Conservation (phyloP, 257 asterid species). For the Forsythia suspensa region DNA sequence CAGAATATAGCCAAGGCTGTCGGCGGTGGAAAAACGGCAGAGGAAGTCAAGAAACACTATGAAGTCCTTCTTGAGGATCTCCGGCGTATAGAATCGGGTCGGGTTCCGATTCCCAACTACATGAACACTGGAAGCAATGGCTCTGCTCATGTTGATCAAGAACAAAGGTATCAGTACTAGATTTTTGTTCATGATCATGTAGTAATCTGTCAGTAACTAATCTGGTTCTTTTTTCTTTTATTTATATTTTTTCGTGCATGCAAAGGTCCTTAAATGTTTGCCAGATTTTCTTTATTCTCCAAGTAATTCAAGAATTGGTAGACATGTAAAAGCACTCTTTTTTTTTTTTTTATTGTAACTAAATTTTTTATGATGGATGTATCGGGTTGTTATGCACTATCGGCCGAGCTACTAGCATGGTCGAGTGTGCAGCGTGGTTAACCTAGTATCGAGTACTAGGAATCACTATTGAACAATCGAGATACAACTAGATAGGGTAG, state of each 20-base stretch:
- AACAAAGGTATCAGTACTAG: slow-evolving; percentile 33
- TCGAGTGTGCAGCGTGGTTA: no score
- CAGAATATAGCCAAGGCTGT: slow-evolving; percentile 72
- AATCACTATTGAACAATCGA: no score
- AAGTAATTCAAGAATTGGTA: no score
- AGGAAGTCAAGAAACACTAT: slow-evolving; percentile 72
- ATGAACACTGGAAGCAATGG: slow-evolving; percentile 4
- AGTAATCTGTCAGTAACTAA: neutral
- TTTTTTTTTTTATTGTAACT: no score
- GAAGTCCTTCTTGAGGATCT: slow-evolving; percentile 72
- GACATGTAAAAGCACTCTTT: no score
- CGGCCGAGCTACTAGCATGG: no score
- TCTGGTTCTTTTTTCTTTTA: neutral
- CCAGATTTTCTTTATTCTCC: no score
- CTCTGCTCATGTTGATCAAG: slow-evolving; percentile 19
- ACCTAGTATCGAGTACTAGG: no score
- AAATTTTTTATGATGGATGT: no score
- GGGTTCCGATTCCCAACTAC: slow-evolving; percentile 59
- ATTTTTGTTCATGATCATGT: neutral
- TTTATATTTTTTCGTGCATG: slow-evolving; percentile 1
- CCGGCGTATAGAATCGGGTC: slow-evolving; percentile 63
- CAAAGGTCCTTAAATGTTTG: neutral
- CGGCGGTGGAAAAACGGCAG: slow-evolving; percentile 65
- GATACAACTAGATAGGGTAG: no score
- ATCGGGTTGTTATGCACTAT: no score